Conservation (phyloP, 2,329 filamentous ascomycete species). For the Pseudogymnoascus sp. region DNA sequence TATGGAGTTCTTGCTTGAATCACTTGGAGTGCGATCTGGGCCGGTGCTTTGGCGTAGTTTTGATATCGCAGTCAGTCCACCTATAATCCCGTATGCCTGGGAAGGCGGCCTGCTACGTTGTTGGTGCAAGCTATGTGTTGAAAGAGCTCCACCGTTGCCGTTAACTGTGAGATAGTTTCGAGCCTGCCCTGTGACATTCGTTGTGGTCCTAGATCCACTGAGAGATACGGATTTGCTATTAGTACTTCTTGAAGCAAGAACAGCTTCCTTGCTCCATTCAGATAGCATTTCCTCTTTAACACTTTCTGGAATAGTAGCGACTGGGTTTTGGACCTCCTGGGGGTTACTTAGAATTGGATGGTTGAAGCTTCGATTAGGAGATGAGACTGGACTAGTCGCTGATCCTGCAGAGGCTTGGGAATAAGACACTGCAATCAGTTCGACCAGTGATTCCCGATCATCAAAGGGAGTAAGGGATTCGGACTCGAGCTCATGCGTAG, state of each 20-base stretch:
- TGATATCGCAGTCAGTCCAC: conserved; percentile 31
- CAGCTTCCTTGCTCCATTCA: conserved; percentile 72
- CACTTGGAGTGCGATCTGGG: conserved; percentile 30
- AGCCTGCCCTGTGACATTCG: conserved; percentile 37
- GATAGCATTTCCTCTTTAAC: conserved; percentile 70
- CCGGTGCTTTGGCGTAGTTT: conserved; percentile 48
- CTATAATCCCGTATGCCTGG: conserved; percentile 24
- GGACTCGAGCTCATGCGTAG: conserved; percentile 47
- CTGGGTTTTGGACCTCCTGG: conserved; percentile 33
- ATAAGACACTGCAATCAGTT: conserved; percentile 67
- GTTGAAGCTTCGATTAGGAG: conserved; percentile 57
- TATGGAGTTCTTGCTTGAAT: conserved; percentile 43
- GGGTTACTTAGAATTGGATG: conserved; percentile 52
- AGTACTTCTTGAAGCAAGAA: conserved; percentile 60
- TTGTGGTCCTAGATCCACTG: conserved; percentile 64
- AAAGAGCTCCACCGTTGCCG: conserved; percentile 33
- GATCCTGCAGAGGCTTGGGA: conserved; percentile 54
- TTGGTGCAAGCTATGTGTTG: conserved; percentile 24
- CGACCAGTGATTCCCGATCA: conserved; percentile 62
- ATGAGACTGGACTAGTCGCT: conserved; percentile 60
- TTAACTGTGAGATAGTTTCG: conserved; percentile 54
- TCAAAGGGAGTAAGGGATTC: conserved; percentile 69
- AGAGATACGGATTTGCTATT: conserved; percentile 66
- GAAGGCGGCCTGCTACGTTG: conserved; percentile 24
- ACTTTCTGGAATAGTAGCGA: conserved; percentile 54